phyloP scores from a whole-genome alignment of 257 asterid species.

The Solanum appendiculatum region DNA sequence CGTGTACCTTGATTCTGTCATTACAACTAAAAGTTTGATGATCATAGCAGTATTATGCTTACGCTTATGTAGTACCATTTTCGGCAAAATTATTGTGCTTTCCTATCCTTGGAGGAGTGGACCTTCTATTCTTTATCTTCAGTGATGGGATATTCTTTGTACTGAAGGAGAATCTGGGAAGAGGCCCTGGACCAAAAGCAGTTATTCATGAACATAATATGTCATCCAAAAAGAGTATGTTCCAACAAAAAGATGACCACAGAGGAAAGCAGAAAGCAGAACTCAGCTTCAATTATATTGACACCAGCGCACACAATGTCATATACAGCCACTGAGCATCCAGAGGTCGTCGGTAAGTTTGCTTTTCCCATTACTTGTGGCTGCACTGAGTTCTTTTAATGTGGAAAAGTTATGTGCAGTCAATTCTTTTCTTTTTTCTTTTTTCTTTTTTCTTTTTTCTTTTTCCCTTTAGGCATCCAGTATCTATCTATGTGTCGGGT shows the following conservation, averaged over 20 bases:
- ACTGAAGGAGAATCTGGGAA: background rate
- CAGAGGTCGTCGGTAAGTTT: background rate
- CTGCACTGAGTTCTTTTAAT: background rate
- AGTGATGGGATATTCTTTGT: background rate
- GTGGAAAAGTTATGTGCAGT: background rate
- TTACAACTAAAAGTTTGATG: background rate
- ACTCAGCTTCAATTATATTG: background rate
- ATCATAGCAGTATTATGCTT: background rate
- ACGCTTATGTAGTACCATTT: background rate
- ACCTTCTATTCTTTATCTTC: background rate
- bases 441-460: background rate
- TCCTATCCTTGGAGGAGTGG: background rate
- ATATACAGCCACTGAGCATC: background rate
- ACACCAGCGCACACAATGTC: slow-evolving; percentile 2
- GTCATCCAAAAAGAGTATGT: background rate
- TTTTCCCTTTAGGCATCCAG: background rate
- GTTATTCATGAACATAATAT: background rate
- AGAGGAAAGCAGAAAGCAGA: background rate
- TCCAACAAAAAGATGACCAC: background rate
- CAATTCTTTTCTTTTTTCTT: background rate
- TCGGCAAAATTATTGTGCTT: background rate
- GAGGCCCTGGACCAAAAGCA: background rate
- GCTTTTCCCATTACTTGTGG: background rate
- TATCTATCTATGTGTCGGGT: background rate
- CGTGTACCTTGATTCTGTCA: background rate